Evolutionary conservation across 306 rosid species (phyloP).

Genomic region (Citrullus mucosospermus): DNA sequence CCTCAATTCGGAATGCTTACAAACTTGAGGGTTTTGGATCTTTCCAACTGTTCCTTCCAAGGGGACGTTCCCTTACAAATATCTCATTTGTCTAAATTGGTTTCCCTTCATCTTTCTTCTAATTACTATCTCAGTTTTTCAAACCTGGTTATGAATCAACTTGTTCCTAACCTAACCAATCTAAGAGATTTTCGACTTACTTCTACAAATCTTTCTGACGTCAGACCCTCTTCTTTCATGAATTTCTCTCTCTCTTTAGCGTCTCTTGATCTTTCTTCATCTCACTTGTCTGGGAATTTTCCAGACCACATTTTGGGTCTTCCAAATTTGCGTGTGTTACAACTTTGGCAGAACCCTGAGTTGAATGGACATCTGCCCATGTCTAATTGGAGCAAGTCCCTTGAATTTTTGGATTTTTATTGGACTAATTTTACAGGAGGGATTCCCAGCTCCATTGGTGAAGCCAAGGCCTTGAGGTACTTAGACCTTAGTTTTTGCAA

Average conservation of each 20-base stretch:
- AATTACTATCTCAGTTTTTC: neutral
- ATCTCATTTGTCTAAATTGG: neutral
- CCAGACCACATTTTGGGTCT: neutral
- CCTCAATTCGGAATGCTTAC: neutral
- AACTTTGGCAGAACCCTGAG: rapidly evolving
- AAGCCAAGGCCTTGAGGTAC: neutral
- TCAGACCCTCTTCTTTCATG: neutral
- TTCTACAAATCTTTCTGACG: neutral
- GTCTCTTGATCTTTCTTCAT: neutral
- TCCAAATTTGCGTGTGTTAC: neutral
- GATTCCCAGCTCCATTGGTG: neutral
- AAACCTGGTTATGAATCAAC: neutral
- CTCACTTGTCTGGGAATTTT: neutral
- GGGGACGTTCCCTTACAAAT: neutral
- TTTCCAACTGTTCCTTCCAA: no score
- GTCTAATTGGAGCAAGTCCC: neutral
- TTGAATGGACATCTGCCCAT: neutral
- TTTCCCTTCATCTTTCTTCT: neutral
- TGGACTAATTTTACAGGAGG: neutral
- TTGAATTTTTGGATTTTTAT: neutral
- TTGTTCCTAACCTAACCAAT: neutral
- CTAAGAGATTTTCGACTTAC: neutral
- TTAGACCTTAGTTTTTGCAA: neutral
- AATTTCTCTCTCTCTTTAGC: neutral
- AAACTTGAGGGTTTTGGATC: neutral